Evolutionary conservation across 495 filamentous ascomycete species (phyloP), one percentile per base, ranked within the genome.

Genomic region (Neurospora sp.): DNA sequence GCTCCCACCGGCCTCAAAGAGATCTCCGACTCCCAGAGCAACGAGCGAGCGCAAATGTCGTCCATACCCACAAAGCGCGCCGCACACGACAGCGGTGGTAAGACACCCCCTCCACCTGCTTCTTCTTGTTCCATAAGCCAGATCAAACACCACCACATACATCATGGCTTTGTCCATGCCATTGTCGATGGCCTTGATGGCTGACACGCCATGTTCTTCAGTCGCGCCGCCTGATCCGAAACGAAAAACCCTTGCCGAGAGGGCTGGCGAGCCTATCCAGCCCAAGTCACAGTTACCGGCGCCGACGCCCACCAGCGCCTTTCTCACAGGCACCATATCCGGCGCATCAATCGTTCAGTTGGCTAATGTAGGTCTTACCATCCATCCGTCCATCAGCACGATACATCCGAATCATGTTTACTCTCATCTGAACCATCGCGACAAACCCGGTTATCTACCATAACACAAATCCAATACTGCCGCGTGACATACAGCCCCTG

Each of bases 11-110:
- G 75, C 16, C 78, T 85, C 27, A 76, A 81, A 68, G 83, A 85
- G 74, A 81, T 83, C 68, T 80, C 88, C 71, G 85, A 89, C 4
- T 92, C 92, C 4, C 85, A 89, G 71, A 89, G 83, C 74, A 96
- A 96, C 82, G 83, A 88, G 72, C 89, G 92, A 73, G 86, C 88
- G 16, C 85, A 85, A 37, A 79, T 85, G 39, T 81, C 85, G 72
- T 83, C 85, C 44, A 87, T 90, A 37, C 86, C 85, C 3, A 68
- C 77, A 45, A 86, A 86, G 76, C 82, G 85, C 20, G 78, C 78
- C 3, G 73, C 78, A 38, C 71, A 78, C 73, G 84, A 83, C 74
- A 76, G 74, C 73, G 72, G 78, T 75, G 77, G 53, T 71, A 74
- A 39, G 71, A 44, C 38, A 68, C 6, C 37, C 44, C 8, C 40